phyloP scores from a whole-genome alignment of 495 filamentous ascomycete species.

The Chaetomium cochliodes region DNA sequence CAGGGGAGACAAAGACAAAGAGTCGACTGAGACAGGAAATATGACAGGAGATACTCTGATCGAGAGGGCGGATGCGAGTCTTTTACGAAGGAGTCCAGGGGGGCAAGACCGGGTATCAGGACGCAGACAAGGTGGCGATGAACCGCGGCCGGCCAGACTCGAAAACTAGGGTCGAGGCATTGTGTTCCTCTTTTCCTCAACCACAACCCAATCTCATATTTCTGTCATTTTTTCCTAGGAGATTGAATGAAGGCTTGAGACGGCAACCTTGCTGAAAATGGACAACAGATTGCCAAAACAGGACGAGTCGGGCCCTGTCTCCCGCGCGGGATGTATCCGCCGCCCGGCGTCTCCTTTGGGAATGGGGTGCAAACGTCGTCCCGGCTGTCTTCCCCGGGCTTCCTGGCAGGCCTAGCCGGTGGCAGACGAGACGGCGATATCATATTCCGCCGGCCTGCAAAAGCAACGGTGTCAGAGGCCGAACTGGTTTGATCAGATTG shows the following conservation, averaged over 20 bases:
- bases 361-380: background rate
- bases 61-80: background rate
- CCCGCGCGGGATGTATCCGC: constrained; percentile 15
- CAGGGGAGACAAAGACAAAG: background rate
- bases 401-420: background rate
- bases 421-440: background rate
- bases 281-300: constrained; percentile 21
- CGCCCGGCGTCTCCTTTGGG: background rate
- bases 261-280: constrained; percentile 26
- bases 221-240: constrained; percentile 17
- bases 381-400: constrained; percentile 3
- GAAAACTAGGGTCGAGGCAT: background rate
- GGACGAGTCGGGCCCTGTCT: constrained; percentile 13
- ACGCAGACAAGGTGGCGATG: constrained; percentile 10
- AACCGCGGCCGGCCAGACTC: background rate
- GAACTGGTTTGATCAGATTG: background rate
- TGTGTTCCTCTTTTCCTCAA: background rate
- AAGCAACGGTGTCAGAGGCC: background rate
- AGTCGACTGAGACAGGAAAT: background rate
- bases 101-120: background rate
- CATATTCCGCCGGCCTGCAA: background rate
- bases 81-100: background rate
- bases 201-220: background rate
- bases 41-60: background rate
- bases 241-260: background rate